Evolutionary conservation across 805 yeast species (phyloP).

Genomic region (Hanseniaspora thailandica): DNA sequence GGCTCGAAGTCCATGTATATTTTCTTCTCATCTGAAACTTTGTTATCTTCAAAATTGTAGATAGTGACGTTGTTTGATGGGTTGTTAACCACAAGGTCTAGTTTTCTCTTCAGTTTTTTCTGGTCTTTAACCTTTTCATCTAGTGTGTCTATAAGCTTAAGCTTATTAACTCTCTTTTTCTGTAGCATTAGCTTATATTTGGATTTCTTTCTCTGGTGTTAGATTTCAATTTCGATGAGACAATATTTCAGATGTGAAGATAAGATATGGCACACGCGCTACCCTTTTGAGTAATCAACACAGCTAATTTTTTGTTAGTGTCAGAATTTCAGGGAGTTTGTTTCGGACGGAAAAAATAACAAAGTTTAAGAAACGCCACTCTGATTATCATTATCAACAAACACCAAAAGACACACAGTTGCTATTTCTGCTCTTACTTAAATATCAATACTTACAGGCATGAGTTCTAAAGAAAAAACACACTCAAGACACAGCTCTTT

Average conservation of each 20-base stretch:
- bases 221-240: neutral
- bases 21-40: constrained; percentile 27
- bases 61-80: neutral
- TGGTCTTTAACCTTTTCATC: neutral
- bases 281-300: neutral
- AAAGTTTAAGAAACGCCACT: neutral
- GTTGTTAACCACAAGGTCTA: neutral
- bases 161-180: constrained; percentile 8
- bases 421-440: no score
- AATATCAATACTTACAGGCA: neutral
- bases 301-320: no score
- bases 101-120: neutral
- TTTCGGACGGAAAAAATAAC: neutral
- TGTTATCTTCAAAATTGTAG: neutral
- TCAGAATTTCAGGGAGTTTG: neutral
- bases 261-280: neutral
- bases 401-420: no score
- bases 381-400: no score
- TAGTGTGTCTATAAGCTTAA: neutral
- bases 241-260: neutral
- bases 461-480: neutral
- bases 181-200: constrained; percentile 1
- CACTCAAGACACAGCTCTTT: neutral
- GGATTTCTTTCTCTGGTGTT: neutral
- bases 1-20: constrained; percentile 77